Conservation (phyloP, 768 basidiomycete species). For the Macrolepiota dolichaula region DNA sequence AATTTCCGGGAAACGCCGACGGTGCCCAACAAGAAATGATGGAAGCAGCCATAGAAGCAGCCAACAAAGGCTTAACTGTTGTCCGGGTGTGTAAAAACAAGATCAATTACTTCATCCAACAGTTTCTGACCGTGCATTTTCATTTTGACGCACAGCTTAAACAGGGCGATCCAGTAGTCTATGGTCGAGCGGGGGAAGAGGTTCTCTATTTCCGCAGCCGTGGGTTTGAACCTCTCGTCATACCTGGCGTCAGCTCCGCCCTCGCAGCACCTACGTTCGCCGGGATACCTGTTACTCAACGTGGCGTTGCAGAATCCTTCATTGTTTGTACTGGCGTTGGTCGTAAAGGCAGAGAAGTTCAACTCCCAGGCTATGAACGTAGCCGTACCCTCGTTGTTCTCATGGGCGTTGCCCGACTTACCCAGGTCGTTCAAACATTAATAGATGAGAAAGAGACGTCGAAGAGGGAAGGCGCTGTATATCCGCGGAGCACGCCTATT, state of each 20-base stretch:
- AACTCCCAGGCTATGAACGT: slow-evolving; percentile 86
- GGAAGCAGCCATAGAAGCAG: slow-evolving; percentile 85
- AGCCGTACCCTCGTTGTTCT: slow-evolving; percentile 78
- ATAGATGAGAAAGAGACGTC: slow-evolving; percentile 15
- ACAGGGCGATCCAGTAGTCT: slow-evolving; percentile 96
- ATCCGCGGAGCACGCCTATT: slow-evolving; percentile 78
- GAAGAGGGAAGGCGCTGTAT: slow-evolving; percentile 43
- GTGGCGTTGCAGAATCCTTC: slow-evolving; percentile 89
- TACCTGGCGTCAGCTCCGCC: slow-evolving; percentile 89
- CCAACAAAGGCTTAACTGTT: slow-evolving; percentile 75
- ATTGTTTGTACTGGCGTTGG: slow-evolving; percentile 95
- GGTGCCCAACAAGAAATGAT: slow-evolving; percentile 94
- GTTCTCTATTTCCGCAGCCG: slow-evolving; percentile 86
- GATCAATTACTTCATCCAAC: not conserved
- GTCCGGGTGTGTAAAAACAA: slow-evolving; percentile 62
- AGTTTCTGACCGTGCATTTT: not conserved
- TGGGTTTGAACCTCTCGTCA: slow-evolving; percentile 78
- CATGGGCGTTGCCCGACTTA: slow-evolving; percentile 92
- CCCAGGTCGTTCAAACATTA: slow-evolving; percentile 66
- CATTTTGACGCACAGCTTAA: slow-evolving; percentile 57
- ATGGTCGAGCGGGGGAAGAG: slow-evolving; percentile 94
- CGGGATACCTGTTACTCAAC: slow-evolving; percentile 91
- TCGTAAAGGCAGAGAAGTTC: slow-evolving; percentile 74
- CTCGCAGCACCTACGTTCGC: slow-evolving; percentile 88
- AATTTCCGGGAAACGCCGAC: slow-evolving; percentile 97